Conservation (phyloP, 1,139 yeast genomes). For the Hemisphaericaspora lyxosophila region DNA sequence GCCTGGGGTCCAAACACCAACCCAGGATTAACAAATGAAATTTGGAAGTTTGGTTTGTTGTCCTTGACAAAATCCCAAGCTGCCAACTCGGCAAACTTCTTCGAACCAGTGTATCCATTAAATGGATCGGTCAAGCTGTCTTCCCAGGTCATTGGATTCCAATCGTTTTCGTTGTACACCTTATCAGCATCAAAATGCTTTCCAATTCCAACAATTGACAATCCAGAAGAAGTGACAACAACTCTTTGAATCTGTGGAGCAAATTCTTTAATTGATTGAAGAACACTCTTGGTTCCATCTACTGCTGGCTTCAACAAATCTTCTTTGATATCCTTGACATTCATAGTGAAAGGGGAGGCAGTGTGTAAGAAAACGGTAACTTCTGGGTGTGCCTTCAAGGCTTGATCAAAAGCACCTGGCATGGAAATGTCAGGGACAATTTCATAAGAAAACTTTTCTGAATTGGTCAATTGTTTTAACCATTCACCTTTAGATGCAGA, state of each 20-base stretch:
- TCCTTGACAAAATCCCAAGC: conserved; percentile 35
- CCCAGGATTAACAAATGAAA: conserved; percentile 45
- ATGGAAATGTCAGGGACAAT: conserved; percentile 27
- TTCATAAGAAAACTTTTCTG: conserved; percentile 24
- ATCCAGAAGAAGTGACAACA: conserved; percentile 29
- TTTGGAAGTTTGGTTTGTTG: conserved; percentile 36
- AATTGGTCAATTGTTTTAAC: conserved; percentile 19
- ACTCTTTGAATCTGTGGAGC: conserved; percentile 27
- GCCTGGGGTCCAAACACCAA: conserved; percentile 50
- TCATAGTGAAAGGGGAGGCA: conserved; percentile 26
- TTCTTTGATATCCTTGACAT: conserved; percentile 24
- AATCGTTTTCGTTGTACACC: conserved; percentile 25
- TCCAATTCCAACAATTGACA: conserved; percentile 19
- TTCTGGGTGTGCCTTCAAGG: conserved; percentile 47
- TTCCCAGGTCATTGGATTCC: conserved; percentile 31
- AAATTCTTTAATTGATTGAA: conserved; percentile 20
- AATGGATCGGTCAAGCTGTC: conserved; percentile 25
- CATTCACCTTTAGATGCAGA: conserved; percentile 27
- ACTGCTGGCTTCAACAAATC: conserved; percentile 36
- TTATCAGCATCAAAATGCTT: conserved; percentile 16
- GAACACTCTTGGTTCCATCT: conserved; percentile 29
- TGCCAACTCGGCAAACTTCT: conserved; percentile 48
- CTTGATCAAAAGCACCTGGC: conserved; percentile 54
- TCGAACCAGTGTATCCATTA: conserved; percentile 48
- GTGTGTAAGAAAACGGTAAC: conserved; percentile 56